These are phyloP conservation scores for Penicillium hesseltinei DNA, from an alignment of 2,329 filamentous ascomycete genomes.

Conservation along the genomic window DNA sequence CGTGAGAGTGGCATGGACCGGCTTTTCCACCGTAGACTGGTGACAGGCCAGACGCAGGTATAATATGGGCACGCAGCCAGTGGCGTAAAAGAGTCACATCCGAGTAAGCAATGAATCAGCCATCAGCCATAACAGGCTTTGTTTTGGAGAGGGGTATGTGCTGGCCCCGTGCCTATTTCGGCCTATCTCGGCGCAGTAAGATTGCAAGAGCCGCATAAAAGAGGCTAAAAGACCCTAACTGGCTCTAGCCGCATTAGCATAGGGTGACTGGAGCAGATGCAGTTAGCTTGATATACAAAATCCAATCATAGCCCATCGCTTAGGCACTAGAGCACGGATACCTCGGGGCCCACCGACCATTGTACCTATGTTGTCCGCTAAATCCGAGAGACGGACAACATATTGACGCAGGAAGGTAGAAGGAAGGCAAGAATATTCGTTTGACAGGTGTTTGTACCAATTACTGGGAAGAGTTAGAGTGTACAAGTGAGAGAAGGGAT, in stretches of 20 bases:
- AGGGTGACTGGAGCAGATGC: slow-evolving; percentile 8
- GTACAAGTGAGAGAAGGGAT: background rate
- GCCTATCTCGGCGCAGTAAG: slow-evolving; percentile 1
- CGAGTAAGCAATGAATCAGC: background rate
- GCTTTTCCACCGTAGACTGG: background rate
- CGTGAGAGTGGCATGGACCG: background rate
- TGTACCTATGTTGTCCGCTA: background rate
- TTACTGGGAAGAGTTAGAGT: background rate
- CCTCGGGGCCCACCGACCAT: background rate
- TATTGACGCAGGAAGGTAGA: background rate
- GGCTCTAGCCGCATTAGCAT: slow-evolving; percentile 6
- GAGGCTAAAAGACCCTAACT: slow-evolving; percentile 7
- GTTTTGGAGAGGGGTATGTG: background rate
- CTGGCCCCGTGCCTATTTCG: background rate
- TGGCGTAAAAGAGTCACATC: slow-evolving; percentile 3
- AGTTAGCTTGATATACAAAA: background rate
- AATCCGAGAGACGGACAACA: background rate
- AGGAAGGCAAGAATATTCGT: background rate
- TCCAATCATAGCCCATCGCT: slow-evolving; percentile 1
- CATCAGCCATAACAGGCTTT: background rate
- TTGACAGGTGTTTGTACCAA: background rate
- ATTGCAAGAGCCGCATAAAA: slow-evolving; percentile 22
- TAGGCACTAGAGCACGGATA: background rate
- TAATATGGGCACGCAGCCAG: background rate
- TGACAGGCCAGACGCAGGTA: background rate